phyloP scores from a whole-genome alignment of 805 yeast species.

The Yarrowia deformans region DNA sequence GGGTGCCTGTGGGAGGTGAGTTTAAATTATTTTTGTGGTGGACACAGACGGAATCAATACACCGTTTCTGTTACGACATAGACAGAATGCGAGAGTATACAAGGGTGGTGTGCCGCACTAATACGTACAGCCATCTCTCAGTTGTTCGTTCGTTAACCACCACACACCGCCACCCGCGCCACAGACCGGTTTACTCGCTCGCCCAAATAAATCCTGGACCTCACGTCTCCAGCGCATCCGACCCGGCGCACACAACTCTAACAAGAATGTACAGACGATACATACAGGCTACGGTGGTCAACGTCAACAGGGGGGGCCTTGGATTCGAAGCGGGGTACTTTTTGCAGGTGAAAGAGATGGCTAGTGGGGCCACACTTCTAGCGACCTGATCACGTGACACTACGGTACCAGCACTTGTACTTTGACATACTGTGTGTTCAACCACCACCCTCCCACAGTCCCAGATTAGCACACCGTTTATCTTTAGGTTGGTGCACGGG shows the following conservation, averaged over 20 bases:
- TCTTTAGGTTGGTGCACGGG: constrained; percentile 14
- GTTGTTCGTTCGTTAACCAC: background rate
- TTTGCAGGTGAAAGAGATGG: background rate
- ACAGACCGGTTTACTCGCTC: background rate
- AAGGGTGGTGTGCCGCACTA: too few species aligned
- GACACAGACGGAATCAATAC: background rate
- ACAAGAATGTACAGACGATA: background rate
- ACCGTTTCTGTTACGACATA: background rate
- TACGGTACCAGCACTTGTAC: too few species aligned
- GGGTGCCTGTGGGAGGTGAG: background rate
- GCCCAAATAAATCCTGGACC: constrained; percentile 5
- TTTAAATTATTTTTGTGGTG: background rate
- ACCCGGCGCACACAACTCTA: background rate
- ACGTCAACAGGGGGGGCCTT: too few species aligned
- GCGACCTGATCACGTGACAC: background rate
- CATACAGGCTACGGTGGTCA: too few species aligned
- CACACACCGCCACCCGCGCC: background rate
- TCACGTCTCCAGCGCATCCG: constrained; percentile 7
- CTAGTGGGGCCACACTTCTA: background rate
- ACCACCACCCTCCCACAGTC: too few species aligned
- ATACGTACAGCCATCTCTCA: too few species aligned
- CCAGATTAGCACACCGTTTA: constrained; percentile 7
- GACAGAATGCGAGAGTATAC: background rate
- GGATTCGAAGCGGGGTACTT: background rate
- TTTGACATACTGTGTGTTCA: too few species aligned